A percentile compares a stretch with the other conserved stretches of the same genome.
Conservation (phyloP, 2,329 filamentous ascomycete genomes). For the Aspergillus ustus region DNA sequence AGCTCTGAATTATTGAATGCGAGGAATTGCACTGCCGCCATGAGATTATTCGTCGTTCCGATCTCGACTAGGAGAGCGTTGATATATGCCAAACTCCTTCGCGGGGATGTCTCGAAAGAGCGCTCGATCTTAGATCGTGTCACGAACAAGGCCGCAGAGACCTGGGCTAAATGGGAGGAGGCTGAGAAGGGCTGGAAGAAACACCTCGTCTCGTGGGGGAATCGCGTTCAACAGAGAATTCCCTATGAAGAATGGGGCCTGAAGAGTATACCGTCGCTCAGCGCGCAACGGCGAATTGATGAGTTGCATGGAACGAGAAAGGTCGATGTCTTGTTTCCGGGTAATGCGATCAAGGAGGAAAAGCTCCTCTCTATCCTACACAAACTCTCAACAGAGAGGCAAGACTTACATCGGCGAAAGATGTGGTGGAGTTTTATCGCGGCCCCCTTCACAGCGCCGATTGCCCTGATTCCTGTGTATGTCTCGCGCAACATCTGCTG, state of each 20-base stretch:
- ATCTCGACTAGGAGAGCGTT: slow-evolving; percentile 89
- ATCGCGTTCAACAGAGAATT: slow-evolving; percentile 81
- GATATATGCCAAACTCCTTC: slow-evolving; percentile 84
- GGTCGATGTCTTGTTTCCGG: slow-evolving; percentile 71
- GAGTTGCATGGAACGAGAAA: slow-evolving; percentile 69
- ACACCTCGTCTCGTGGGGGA: slow-evolving; percentile 82
- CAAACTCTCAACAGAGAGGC: slow-evolving; percentile 77
- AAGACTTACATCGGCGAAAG: slow-evolving; percentile 74
- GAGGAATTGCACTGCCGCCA: slow-evolving; percentile 46
- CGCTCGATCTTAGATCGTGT: slow-evolving; percentile 70
- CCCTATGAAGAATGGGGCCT: slow-evolving; percentile 98
- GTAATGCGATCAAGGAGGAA: slow-evolving; percentile 67
- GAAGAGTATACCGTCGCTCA: slow-evolving; percentile 88
- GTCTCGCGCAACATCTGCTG: slow-evolving; percentile 36
- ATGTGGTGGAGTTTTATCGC: slow-evolving; percentile 80
- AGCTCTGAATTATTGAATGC: slow-evolving; percentile 1
- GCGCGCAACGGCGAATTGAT: slow-evolving; percentile 66
- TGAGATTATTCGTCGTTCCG: slow-evolving; percentile 93
- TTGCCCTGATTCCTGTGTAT: slow-evolving; percentile 85
- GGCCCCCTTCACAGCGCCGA: slow-evolving; percentile 81
- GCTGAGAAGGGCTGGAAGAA: slow-evolving; percentile 87
- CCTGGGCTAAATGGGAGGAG: slow-evolving; percentile 88
- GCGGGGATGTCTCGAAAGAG: slow-evolving; percentile 58
- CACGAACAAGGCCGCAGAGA: slow-evolving; percentile 71
- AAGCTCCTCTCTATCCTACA: slow-evolving; percentile 69